Percentiles rank a stretch among this genome's conserved stretches.
phyloP scores from a whole-genome alignment of 768 basidiomycete species.

The Amanita jacksonii region DNA sequence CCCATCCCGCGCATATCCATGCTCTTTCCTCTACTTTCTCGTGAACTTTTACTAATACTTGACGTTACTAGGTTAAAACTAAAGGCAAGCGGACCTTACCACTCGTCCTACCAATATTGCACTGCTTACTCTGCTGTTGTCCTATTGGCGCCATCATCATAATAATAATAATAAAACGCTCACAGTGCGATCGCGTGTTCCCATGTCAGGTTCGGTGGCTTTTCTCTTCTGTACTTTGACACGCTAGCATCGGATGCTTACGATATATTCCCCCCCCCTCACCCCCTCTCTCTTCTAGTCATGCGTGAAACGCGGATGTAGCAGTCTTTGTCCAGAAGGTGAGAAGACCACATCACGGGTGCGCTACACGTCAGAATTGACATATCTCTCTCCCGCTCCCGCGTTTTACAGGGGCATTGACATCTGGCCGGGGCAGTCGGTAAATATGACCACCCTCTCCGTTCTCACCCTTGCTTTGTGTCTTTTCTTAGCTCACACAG shows the following conservation, averaged over 20 bases:
- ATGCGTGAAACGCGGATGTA: constrained; percentile 57
- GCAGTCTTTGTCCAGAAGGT: constrained; percentile 55
- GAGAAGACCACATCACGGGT: too few relatives aligned
- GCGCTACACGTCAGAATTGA: too few relatives aligned
- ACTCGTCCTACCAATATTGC: too few relatives aligned
- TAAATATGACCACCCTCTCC: constrained; percentile 17
- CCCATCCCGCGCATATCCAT: too few relatives aligned
- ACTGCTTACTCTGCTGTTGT: too few relatives aligned
- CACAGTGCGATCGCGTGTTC: constrained; percentile 54
- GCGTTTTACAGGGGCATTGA: constrained; percentile 38
- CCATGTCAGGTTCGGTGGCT: constrained; percentile 40
- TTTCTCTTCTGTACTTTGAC: not conserved
- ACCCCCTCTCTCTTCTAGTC: constrained; percentile 25
- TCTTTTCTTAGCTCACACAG: too few relatives aligned
- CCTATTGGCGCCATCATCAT: too few relatives aligned
- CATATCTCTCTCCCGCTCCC: not conserved
- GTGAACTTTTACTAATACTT: not conserved
- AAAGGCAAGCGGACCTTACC: constrained; percentile 25
- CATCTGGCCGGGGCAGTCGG: constrained; percentile 58
- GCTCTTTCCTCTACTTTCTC: not conserved
- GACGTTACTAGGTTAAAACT: constrained; percentile 33
- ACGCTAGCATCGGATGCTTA: too few relatives aligned
- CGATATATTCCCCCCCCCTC: constrained; percentile 13
- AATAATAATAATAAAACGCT: too few relatives aligned
- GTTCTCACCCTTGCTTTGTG: constrained; percentile 8